Conservation (phyloP, 345 rosid genomes). For the Crucihimalaya himalaica region DNA sequence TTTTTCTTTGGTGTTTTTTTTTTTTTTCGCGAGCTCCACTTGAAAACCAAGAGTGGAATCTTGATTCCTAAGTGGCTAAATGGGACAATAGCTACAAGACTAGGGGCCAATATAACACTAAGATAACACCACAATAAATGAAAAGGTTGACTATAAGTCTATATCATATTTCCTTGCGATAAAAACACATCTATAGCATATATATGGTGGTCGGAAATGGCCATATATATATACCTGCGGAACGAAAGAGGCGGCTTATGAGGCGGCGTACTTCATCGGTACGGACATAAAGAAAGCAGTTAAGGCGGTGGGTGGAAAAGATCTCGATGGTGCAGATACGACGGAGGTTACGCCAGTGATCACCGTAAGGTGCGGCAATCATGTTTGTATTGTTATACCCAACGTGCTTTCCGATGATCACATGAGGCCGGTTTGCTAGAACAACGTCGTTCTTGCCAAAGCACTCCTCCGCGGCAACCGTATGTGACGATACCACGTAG, state of each 20-base stretch:
- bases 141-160: background rate
- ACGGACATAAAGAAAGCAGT: constrained; percentile 37
- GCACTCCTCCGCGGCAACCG: constrained; percentile 48
- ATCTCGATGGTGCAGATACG: constrained; percentile 50
- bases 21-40: background rate
- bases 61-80: background rate
- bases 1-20: background rate
- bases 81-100: background rate
- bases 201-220: no score
- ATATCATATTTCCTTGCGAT: background rate
- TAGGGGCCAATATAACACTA: background rate
- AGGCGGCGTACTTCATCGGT: constrained; percentile 49
- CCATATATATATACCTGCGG: constrained; percentile 22
- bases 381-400: constrained; percentile 49
- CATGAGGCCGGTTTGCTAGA: constrained; percentile 52
- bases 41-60: background rate
- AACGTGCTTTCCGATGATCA: constrained; percentile 39
- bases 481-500: constrained; percentile 49
- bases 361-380: constrained; percentile 47
- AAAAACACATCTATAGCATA: constrained; percentile 11
- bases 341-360: constrained; percentile 71
- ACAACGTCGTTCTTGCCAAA: constrained; percentile 56
- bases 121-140: constrained; percentile 1
- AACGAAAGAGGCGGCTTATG: constrained; percentile 34
- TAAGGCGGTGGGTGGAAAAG: constrained; percentile 49